Evolutionary conservation across 2,329 filamentous ascomycete genomes (phyloP), one percentile per base, ranked within the genome.

Genomic region (Ophiostoma ips): DNA sequence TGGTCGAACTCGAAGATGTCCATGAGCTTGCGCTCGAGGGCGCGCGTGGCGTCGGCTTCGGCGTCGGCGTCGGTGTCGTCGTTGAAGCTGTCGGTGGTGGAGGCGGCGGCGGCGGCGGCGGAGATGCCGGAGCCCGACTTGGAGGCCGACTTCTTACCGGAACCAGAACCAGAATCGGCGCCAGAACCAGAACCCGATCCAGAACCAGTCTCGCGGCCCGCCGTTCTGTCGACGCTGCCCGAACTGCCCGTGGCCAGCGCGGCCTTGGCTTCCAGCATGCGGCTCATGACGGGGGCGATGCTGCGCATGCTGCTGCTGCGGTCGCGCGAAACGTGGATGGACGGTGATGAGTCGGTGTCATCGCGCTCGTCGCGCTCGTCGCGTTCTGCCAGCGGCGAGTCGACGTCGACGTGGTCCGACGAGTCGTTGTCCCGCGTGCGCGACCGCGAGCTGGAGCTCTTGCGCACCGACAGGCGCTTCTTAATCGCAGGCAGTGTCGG

Each of bases 1-100:
- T 77, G 71, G 28, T 87, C 79, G 57, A 95, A 92, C 46, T 83
- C 76, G 60, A 94, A 95, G 55, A 94, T 94, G 54, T 92, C 81
- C 71, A 81, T 87, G 35, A 95, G 66, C 51, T 81, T 77, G 51
- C 73, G 76, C 1, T 84, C 81, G 48, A 95, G 72, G 15, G 75
- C 75, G 5, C 75, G 77, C 6, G 76, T 68, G 1, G 69, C 67
- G 3, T 60, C 55, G 6, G 68, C 66, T 47, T 64, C 64, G 40
- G 76, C 73, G 43, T 76, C 61, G 15, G 28, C 2, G n/a, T 30
- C 24, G n/a, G 28, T 34, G 43, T 21, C n/a, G 30, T 15, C 28
- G 21, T n/a, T 43, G 38, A 12, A 15, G 13, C 21, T 81, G 12
- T 62, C 43, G 71, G 64, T 68, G 43, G 66, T 72, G 54, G 61